phyloP scores from a whole-genome alignment of 768 basidiomycete genomes.

The Trametes punicea region DNA sequence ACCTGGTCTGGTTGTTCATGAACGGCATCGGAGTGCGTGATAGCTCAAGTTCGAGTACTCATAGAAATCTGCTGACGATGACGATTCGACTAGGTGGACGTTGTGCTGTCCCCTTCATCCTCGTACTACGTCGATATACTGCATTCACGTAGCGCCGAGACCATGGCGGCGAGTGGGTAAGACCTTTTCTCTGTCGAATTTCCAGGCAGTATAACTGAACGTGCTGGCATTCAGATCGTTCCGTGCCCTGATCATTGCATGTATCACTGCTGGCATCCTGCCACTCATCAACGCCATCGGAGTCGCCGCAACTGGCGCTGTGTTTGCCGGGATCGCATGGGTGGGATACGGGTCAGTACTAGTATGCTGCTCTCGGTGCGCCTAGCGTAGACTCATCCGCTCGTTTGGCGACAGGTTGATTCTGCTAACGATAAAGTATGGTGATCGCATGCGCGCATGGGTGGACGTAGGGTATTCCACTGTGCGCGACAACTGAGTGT shows the following conservation, averaged over 20 bases:
- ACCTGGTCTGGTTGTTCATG: conserved; percentile 54
- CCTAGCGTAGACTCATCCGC: background rate
- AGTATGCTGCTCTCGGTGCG: background rate
- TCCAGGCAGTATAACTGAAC: background rate
- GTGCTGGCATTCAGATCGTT: conserved; percentile 37
- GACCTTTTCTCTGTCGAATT: conserved; percentile 19
- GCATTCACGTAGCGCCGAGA: conserved; percentile 58
- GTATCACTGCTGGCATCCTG: conserved; percentile 44
- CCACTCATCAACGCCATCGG: conserved; percentile 54
- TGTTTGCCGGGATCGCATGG: conserved; percentile 46
- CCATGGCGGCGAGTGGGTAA: conserved; percentile 54
- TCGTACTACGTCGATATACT: conserved; percentile 60
- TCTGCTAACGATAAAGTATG: conserved; percentile 52
- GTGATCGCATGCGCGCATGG: conserved; percentile 52
- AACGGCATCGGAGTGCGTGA: conserved; percentile 61
- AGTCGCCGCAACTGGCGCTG: conserved; percentile 44
- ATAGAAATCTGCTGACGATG: background rate
- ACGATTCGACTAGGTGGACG: conserved; percentile 43
- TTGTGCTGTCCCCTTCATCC: conserved; percentile 51
- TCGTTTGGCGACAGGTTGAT: conserved; percentile 38
- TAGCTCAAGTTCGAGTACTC: background rate
- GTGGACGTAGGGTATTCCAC: conserved; percentile 56
- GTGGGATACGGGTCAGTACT: conserved; percentile 54
- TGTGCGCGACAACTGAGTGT: conserved; percentile 13
- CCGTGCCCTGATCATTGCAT: conserved; percentile 41